Conservation (phyloP, 2,329 filamentous ascomycete species). For the Monosporascus cannonballus region DNA sequence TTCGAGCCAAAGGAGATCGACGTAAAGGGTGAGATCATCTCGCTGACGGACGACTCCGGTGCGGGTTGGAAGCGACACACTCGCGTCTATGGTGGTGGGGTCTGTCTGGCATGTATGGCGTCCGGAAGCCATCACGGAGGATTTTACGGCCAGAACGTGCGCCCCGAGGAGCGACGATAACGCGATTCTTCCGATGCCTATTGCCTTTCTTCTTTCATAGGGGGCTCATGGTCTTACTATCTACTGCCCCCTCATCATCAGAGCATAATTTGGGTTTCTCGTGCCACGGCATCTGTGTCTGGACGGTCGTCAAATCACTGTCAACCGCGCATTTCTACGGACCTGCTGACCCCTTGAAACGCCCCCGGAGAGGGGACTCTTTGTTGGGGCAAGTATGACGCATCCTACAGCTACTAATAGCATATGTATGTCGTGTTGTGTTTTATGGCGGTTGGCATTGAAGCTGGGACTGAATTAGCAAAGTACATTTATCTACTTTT, state of each 20-base stretch:
- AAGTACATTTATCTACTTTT: background rate
- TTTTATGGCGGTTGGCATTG: background rate
- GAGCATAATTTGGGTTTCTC: background rate
- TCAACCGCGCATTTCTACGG: no score
- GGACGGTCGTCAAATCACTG: no score
- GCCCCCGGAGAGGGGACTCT: no score
- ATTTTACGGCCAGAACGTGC: slow-evolving; percentile 50
- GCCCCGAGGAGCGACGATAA: slow-evolving; percentile 44
- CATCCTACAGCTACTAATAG: background rate
- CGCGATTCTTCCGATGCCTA: no score
- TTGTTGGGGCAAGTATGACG: no score
- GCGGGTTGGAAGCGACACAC: slow-evolving; percentile 52
- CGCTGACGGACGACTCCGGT: slow-evolving; percentile 40
- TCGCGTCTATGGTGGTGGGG: slow-evolving; percentile 52
- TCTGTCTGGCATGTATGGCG: slow-evolving; percentile 49
- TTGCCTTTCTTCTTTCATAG: no score
- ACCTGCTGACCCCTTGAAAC: no score
- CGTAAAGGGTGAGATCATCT: slow-evolving; percentile 45
- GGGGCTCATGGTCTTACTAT: no score
- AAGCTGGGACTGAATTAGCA: background rate
- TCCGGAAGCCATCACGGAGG: slow-evolving; percentile 38
- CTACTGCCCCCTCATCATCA: background rate
- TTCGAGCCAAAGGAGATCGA: slow-evolving; percentile 31
- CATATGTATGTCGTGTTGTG: no score
- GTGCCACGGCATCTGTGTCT: no score